Percentiles rank a stretch among this genome's conserved stretches.
Evolutionary conservation across 2,329 filamentous ascomycete genomes (phyloP).

Genomic region (Talaromyces sp.): DNA sequence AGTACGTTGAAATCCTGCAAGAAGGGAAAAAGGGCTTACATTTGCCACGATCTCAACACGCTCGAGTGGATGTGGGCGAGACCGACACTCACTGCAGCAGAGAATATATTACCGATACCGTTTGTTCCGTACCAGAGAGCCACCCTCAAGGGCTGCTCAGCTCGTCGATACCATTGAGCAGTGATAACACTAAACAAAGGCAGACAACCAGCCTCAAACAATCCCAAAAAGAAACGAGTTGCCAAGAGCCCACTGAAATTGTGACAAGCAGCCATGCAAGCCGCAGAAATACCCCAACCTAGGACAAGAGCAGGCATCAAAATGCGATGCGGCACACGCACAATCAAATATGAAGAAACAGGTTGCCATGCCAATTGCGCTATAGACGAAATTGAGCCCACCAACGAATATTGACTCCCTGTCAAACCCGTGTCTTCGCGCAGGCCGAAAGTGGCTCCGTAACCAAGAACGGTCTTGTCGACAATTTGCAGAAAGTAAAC

Average conservation of each 20-base stretch:
- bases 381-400: conserved; percentile 57
- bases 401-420: conserved; percentile 55
- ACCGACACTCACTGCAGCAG: conserved; percentile 55
- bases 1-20: background rate
- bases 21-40: conserved; percentile 31
- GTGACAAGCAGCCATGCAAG: conserved; percentile 47
- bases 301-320: conserved; percentile 52
- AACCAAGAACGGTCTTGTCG: conserved; percentile 58
- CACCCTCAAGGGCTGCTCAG: conserved; percentile 61
- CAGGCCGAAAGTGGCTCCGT: conserved; percentile 56
- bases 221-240: conserved; percentile 51
- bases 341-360: conserved; percentile 57
- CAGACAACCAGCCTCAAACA: conserved; percentile 52
- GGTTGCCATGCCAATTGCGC: conserved; percentile 61
- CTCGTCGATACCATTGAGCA: conserved; percentile 46
- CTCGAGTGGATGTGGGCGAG: conserved; percentile 52
- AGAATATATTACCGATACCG: conserved; percentile 55
- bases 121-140: conserved; percentile 66
- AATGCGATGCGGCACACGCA: conserved; percentile 58
- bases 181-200: conserved; percentile 46
- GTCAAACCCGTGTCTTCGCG: conserved; percentile 49
- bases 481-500: conserved; percentile 51
- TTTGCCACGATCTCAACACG: conserved; percentile 50
- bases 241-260: conserved; percentile 47
- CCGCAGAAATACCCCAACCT: conserved; percentile 50